Conservation (phyloP, 495 filamentous ascomycete species). For the Talaromyces borbonicus region DNA sequence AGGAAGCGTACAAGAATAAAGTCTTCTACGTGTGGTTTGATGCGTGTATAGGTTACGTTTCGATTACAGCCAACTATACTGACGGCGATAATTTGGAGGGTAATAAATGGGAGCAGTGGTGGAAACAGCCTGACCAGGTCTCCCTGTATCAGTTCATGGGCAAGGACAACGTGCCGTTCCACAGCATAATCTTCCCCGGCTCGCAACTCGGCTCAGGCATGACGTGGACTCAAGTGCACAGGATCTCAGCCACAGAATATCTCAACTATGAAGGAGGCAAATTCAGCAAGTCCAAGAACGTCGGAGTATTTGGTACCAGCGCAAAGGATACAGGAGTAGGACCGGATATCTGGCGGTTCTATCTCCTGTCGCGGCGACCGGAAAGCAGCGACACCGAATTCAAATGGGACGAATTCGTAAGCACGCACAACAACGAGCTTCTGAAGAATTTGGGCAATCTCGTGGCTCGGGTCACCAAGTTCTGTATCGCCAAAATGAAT, state of each 20-base stretch:
- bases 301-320: slow-evolving; percentile 86
- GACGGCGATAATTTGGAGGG: slow-evolving; percentile 22
- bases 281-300: slow-evolving; percentile 83
- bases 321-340: slow-evolving; percentile 78
- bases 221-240: slow-evolving; percentile 85
- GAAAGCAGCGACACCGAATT: slow-evolving; percentile 14
- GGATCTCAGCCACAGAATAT: slow-evolving; percentile 87
- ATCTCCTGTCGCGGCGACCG: slow-evolving; percentile 6
- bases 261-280: slow-evolving; percentile 94
- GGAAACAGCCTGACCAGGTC: slow-evolving; percentile 82
- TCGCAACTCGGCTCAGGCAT: slow-evolving; percentile 75
- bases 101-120: slow-evolving; percentile 84
- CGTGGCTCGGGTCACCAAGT: slow-evolving; percentile 12
- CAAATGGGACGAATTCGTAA: slow-evolving; percentile 12
- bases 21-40: slow-evolving; percentile 99
- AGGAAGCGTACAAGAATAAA: slow-evolving; percentile 60
- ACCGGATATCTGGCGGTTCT: slow-evolving; percentile 12
- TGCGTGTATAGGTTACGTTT: slow-evolving; percentile 91
- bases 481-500: slow-evolving; percentile 7
- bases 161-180: slow-evolving; percentile 94
- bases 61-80: slow-evolving; percentile 90
- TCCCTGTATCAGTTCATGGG: slow-evolving; percentile 96
- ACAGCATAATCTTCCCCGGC: slow-evolving; percentile 85
- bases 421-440: slow-evolving; percentile 13
- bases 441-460: slow-evolving; percentile 13